phyloP scores from a whole-genome alignment of 2,329 filamentous ascomycete species.

The Colletotrichum sp. region DNA sequence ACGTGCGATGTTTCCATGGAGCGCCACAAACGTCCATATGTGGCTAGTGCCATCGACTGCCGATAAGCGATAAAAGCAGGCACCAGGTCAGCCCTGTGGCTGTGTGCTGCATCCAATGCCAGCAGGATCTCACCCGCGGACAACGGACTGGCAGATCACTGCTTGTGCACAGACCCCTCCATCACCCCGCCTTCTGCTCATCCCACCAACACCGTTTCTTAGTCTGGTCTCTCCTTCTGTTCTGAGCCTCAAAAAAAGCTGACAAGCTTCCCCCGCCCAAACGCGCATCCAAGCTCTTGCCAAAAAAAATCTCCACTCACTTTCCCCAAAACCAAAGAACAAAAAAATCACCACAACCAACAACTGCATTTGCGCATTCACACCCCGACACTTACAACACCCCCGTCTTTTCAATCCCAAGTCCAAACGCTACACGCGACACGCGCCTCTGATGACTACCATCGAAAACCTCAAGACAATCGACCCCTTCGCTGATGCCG shows the following conservation, averaged over 20 bases:
- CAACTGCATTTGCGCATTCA: background rate
- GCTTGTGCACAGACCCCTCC: background rate
- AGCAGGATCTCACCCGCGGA: background rate
- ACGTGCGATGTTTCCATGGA: background rate
- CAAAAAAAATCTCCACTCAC: background rate
- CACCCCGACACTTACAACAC: background rate
- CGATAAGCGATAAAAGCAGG: background rate
- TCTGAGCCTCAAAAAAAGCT: slow-evolving; percentile 1
- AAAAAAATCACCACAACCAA: background rate
- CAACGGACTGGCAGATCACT: background rate
- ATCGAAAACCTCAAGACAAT: slow-evolving; percentile 26
- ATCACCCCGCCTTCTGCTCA: slow-evolving; percentile 9
- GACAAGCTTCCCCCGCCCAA: background rate
- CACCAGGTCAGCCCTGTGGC: background rate
- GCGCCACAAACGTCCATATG: background rate
- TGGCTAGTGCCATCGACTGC: background rate
- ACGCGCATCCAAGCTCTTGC: background rate
- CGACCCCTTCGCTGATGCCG: slow-evolving; percentile 25
- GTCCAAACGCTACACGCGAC: background rate
- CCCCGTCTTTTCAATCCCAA: background rate
- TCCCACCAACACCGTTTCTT: background rate
- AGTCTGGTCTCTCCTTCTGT: background rate
- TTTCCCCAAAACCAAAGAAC: background rate
- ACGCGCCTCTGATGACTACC: slow-evolving; percentile 23
- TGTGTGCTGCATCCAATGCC: background rate